Conservation (phyloP, 352 stramenopile genomes). For the Pythium utonaiense region DNA sequence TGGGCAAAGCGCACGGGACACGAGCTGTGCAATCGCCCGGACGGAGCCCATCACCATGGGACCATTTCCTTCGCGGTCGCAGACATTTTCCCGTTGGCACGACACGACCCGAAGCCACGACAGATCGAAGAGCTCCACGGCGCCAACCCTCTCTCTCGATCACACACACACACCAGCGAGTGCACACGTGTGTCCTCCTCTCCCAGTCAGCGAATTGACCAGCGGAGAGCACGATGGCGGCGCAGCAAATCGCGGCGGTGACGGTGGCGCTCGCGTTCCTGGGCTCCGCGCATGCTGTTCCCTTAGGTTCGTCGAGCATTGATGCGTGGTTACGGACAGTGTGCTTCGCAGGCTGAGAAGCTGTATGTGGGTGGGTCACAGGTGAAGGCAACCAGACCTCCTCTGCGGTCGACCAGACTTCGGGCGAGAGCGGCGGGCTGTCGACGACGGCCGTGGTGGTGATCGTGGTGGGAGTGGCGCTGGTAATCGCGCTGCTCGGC, state of each 20-base stretch:
- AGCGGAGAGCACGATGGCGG: background rate
- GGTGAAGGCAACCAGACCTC: background rate
- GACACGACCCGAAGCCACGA: background rate
- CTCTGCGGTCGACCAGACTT: background rate
- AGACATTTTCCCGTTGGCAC: no score
- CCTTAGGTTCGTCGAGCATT: background rate
- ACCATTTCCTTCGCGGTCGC: background rate
- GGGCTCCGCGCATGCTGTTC: background rate
- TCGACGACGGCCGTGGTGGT: conserved; percentile 15
- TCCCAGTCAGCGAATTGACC: background rate
- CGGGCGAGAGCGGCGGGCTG: conserved; percentile 3
- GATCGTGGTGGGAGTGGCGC: conserved; percentile 11
- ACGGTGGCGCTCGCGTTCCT: background rate
- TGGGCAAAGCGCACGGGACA: background rate
- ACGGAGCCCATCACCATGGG: background rate
- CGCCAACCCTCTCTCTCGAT: background rate
- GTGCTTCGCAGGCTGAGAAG: background rate
- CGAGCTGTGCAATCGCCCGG: background rate
- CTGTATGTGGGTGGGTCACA: background rate
- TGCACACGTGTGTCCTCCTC: no score
- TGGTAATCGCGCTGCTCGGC: conserved; percentile 11
- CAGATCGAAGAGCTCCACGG: no score
- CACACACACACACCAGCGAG: no score
- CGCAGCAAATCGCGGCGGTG: background rate
- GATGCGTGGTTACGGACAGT: background rate